These are phyloP conservation scores for Saprolegnia diclina DNA, from an alignment of 352 stramenopile species.

Conservation along the genomic window DNA sequence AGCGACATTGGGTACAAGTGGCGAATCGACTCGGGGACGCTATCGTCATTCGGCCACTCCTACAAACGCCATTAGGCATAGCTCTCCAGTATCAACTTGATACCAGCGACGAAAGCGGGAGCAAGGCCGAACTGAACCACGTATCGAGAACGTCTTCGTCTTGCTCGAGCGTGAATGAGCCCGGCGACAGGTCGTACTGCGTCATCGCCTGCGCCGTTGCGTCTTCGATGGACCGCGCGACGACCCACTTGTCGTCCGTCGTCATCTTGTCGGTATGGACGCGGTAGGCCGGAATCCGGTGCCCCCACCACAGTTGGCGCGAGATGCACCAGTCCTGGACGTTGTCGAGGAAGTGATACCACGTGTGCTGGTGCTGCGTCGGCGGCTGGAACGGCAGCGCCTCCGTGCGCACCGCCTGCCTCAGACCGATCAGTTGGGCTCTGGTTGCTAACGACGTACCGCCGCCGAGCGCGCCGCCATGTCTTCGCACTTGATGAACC, in stretches of 20 bases:
- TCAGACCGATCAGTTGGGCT: background rate
- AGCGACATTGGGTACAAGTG: constrained; percentile 95
- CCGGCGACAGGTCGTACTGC: constrained; percentile 53
- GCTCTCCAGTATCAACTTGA: background rate
- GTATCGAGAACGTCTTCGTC: constrained; percentile 99
- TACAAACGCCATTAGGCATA: constrained; percentile 59
- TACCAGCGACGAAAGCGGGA: constrained; percentile 81
- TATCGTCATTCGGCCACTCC: constrained; percentile 61
- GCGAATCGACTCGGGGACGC: constrained; percentile 42
- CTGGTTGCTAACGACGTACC: constrained; percentile 20
- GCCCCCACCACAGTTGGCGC: constrained; percentile 99
- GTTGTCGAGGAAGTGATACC: constrained; percentile 97
- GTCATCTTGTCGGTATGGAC: constrained; percentile 60
- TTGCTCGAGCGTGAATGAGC: constrained; percentile 87
- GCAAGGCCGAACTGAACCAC: constrained; percentile 98
- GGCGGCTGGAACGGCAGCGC: constrained; percentile 77
- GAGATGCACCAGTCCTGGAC: constrained; percentile 99
- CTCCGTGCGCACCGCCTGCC: constrained; percentile 56
- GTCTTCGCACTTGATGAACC: constrained; percentile 88
- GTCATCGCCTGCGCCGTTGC: constrained; percentile 78
- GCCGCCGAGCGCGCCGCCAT: constrained; percentile 83
- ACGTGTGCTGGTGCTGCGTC: constrained; percentile 89
- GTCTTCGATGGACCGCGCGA: constrained; percentile 76
- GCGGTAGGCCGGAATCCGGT: constrained; percentile 97
- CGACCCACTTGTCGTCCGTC: constrained; percentile 61